phyloP scores from a whole-genome alignment of 768 basidiomycete species.

The Candolleomyces eurysporus region DNA sequence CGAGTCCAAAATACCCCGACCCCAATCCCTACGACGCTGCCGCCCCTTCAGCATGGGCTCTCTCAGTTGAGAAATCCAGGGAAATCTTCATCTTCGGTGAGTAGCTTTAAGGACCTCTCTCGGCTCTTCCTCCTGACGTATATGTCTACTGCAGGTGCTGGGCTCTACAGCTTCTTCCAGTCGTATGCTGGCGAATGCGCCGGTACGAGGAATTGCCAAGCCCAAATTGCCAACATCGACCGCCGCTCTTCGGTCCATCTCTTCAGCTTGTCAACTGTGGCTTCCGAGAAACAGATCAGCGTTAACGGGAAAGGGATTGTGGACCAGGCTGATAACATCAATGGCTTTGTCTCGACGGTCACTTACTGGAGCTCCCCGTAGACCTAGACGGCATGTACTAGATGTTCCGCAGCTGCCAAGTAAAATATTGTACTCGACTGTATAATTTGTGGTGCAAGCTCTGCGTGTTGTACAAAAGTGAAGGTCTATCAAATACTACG shows the following conservation, averaged over 20 bases:
- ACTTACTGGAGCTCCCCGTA: slow-evolving; percentile 37
- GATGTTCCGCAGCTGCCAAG: no score
- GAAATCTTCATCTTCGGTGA: slow-evolving; percentile 65
- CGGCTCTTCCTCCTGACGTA: background rate
- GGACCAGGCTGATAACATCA: slow-evolving; percentile 44
- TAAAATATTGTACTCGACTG: no score
- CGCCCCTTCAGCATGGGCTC: slow-evolving; percentile 47
- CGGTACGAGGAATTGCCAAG: slow-evolving; percentile 47
- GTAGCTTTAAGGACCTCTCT: slow-evolving; percentile 2
- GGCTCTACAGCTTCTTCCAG: slow-evolving; percentile 72
- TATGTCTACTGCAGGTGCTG: slow-evolving; percentile 46
- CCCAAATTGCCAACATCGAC: slow-evolving; percentile 54
- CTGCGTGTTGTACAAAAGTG: no score
- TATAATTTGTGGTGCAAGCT: no score
- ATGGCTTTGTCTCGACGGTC: slow-evolving; percentile 56
- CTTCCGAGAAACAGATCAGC: slow-evolving; percentile 49
- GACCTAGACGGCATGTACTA: no score
- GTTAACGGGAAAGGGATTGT: slow-evolving; percentile 46
- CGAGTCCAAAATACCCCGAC: slow-evolving; percentile 39
- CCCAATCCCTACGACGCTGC: slow-evolving; percentile 43
- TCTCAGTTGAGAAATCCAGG: slow-evolving; percentile 48
- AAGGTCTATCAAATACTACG: no score
- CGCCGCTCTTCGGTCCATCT: slow-evolving; percentile 44
- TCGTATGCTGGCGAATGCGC: slow-evolving; percentile 55
- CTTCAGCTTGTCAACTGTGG: slow-evolving; percentile 62